These are phyloP conservation scores for Trypanosoma avium DNA, from an alignment of 208 protist species.

Conservation along the genomic window DNA sequence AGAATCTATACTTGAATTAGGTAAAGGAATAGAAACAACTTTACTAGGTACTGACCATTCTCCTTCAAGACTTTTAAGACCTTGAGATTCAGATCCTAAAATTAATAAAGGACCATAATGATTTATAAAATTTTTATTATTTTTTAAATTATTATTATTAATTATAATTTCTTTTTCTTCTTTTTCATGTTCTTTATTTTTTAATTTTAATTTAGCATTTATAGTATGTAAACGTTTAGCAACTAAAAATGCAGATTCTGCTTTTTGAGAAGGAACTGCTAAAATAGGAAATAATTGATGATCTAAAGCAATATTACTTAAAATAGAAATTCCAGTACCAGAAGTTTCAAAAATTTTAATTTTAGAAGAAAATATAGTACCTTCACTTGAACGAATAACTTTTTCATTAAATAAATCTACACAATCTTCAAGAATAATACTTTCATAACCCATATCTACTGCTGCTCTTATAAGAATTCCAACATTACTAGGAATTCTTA, in stretches of 20 bases:
- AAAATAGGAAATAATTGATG: constrained; percentile 72
- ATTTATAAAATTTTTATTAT: background rate
- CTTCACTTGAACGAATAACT: constrained; percentile 83
- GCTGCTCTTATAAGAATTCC: constrained; percentile 71
- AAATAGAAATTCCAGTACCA: constrained; percentile 36
- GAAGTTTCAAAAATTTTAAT: constrained; percentile 51
- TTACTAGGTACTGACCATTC: constrained; percentile 63
- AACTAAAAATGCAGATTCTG: constrained; percentile 62
- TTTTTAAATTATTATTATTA: background rate
- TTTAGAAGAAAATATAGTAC: constrained; percentile 50
- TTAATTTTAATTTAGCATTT: no score
- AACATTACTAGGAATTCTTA: constrained; percentile 87
- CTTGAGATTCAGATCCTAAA: constrained; percentile 76
- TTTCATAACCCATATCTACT: constrained; percentile 72
- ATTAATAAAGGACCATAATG: constrained; percentile 66
- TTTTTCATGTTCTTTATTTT: background rate
- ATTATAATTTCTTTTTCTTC: background rate
- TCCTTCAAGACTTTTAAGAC: constrained; percentile 46
- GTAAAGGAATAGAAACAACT: constrained; percentile 64
- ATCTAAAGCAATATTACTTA: constrained; percentile 55
- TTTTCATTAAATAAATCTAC: constrained; percentile 80
- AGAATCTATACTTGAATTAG: constrained; percentile 69
- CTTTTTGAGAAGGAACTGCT: constrained; percentile 74
- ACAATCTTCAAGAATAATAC: constrained; percentile 70
- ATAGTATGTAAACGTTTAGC: constrained; percentile 62